Percentiles rank a stretch among this genome's conserved stretches.
These are phyloP conservation scores for Hordeum pubiflorum DNA, from an alignment of 202 grass and related monocot species.

Conservation along the genomic window DNA sequence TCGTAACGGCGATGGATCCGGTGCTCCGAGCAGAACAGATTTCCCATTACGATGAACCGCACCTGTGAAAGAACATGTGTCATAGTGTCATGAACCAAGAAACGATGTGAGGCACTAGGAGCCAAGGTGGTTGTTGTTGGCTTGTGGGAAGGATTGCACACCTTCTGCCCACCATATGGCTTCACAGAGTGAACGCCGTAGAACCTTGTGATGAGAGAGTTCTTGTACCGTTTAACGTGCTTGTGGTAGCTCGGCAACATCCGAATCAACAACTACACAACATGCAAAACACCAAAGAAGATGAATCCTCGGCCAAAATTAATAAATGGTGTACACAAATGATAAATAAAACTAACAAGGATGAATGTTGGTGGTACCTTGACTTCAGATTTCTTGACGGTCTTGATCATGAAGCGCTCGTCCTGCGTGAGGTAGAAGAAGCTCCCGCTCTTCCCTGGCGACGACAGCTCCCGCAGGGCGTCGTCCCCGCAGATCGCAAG, in stretches of 20 bases:
- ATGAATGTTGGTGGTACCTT: conserved; percentile 23
- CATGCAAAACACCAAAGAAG: background rate
- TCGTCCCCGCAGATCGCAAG: conserved; percentile 60
- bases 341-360: background rate
- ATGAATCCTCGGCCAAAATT: background rate
- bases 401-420: conserved; percentile 68
- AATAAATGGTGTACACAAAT: background rate
- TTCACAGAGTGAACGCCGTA: conserved; percentile 58
- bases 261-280: conserved; percentile 43
- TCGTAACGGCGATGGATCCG: conserved; percentile 60
- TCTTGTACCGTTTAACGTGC: conserved; percentile 39
- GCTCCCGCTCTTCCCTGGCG: conserved; percentile 69
- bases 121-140: background rate
- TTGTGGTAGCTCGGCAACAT: conserved; percentile 59
- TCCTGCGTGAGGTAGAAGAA: conserved; percentile 69
- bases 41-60: conserved; percentile 57
- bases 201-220: conserved; percentile 53
- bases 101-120: background rate
- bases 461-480: conserved; percentile 47
- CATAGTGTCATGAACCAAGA: background rate
- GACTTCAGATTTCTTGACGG: conserved; percentile 70
- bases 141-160: background rate
- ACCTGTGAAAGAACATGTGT: conserved; percentile 25
- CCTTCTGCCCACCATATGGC: conserved; percentile 56
- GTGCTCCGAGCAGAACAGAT: conserved; percentile 54